Percentiles rank a stretch among this genome's conserved stretches.
These are phyloP conservation scores for Neurospora sp. DNA, from an alignment of 495 filamentous ascomycete genomes.

Conservation along the genomic window DNA sequence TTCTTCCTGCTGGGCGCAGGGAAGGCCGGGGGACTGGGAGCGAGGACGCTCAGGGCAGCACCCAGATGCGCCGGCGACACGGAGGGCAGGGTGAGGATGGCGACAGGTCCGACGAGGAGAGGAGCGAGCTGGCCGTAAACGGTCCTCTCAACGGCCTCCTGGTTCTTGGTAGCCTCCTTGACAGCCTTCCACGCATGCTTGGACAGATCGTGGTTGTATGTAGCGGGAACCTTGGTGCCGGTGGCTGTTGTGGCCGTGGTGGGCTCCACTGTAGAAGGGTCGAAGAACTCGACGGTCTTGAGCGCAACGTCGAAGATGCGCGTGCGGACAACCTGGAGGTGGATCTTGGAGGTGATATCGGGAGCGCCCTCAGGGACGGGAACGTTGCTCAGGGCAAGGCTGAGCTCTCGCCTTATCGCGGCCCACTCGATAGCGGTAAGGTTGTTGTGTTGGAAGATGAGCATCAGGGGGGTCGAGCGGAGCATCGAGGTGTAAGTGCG, in stretches of 20 bases:
- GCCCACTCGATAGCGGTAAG: conserved; percentile 80
- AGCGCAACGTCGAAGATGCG: conserved; percentile 79
- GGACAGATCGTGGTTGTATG: conserved; percentile 66
- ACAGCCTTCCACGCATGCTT: conserved; percentile 54
- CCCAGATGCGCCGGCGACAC: conserved; percentile 77
- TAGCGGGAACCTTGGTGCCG: conserved; percentile 31
- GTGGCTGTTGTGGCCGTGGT: conserved; percentile 10
- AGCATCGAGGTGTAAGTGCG: conserved; percentile 89
- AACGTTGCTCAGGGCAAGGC: conserved; percentile 54
- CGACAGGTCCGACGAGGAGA: conserved; percentile 70
- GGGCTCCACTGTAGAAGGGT: conserved; percentile 37
- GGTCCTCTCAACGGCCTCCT: conserved; percentile 29
- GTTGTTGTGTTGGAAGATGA: conserved; percentile 97
- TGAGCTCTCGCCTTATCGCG: conserved; percentile 73
- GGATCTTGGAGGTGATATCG: conserved; percentile 42
- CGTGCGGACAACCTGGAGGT: conserved; percentile 75
- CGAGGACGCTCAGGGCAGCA: conserved; percentile 62
- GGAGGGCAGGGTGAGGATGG: conserved; percentile 66
- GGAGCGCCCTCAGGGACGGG: conserved; percentile 5
- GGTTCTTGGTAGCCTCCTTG: conserved; percentile 33
- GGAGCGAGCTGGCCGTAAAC: conserved; percentile 53
- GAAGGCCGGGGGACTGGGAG: conserved; percentile 60
- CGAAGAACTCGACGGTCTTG: conserved; percentile 77
- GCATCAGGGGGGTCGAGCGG: conserved; percentile 75
- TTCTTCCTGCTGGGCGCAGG: conserved; percentile 63